Evolutionary conservation across 1,284 basidiomycete genomes (phyloP).

Genomic region (Clitocybe nebularis): DNA sequence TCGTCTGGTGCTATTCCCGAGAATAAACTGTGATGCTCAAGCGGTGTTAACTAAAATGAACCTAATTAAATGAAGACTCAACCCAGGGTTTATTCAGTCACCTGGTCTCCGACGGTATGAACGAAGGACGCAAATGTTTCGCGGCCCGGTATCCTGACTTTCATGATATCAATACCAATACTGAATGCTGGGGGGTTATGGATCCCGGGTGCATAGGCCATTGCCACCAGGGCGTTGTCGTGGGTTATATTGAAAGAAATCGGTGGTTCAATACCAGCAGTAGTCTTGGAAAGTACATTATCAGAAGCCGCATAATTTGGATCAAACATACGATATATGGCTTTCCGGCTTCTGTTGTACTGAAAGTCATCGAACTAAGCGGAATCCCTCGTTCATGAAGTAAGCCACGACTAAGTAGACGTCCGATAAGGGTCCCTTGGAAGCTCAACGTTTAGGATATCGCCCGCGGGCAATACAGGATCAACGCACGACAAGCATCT

Average conservation of each 20-base stretch:
- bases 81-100: slow-evolving; percentile 26
- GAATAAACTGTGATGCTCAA: slow-evolving; percentile 45
- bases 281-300: slow-evolving; percentile 30
- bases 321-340: slow-evolving; percentile 66
- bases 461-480: not conserved
- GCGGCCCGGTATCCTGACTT: slow-evolving; percentile 54
- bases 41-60: slow-evolving; percentile 51
- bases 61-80: no score
- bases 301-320: not conserved
- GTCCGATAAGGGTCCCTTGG: slow-evolving; percentile 69
- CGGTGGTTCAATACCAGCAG: slow-evolving; percentile 39
- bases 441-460: not conserved
- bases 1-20: slow-evolving; percentile 34
- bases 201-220: slow-evolving; percentile 56
- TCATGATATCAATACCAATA: slow-evolving; percentile 79
- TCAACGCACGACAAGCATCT: slow-evolving; percentile 65
- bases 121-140: slow-evolving; percentile 58
- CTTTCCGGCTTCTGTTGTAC: slow-evolving; percentile 58
- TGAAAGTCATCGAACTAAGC: slow-evolving; percentile 45
- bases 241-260: slow-evolving; percentile 79
- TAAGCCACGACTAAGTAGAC: slow-evolving; percentile 60
- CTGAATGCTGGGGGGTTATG: slow-evolving; percentile 54
- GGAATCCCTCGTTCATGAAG: slow-evolving; percentile 53
- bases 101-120: slow-evolving; percentile 63
- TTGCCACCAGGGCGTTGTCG: slow-evolving; percentile 66